These are phyloP conservation scores for Cryphonectria parasitica DNA, from an alignment of 2,329 filamentous ascomycete genomes.

Conservation along the genomic window DNA sequence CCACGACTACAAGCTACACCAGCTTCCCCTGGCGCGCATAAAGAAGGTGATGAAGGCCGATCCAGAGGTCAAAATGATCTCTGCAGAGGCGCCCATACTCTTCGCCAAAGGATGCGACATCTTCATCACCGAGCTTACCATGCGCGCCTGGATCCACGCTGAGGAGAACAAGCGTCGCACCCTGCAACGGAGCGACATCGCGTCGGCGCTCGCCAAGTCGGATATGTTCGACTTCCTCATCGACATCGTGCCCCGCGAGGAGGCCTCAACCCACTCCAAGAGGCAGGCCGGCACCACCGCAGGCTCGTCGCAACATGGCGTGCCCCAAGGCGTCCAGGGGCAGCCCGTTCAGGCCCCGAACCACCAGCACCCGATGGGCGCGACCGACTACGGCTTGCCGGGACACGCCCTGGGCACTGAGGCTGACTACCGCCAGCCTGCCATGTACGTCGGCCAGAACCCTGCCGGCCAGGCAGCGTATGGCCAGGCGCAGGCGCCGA, in stretches of 20 bases:
- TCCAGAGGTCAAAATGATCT: slow-evolving; percentile 99
- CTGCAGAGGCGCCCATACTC: slow-evolving; percentile 93
- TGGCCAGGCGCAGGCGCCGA: slow-evolving; percentile 75
- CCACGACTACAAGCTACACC: slow-evolving; percentile 98
- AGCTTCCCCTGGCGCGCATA: slow-evolving; percentile 94
- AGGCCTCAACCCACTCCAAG: slow-evolving; percentile 85
- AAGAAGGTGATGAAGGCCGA: slow-evolving; percentile 99
- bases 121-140: slow-evolving; percentile 97
- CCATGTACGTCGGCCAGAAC: slow-evolving; percentile 82
- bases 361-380: slow-evolving; percentile 62
- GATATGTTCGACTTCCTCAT: slow-evolving; percentile 99
- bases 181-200: slow-evolving; percentile 93
- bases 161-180: slow-evolving; percentile 98
- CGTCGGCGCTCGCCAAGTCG: slow-evolving; percentile 91
- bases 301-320: slow-evolving; percentile 44
- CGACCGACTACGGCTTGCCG: slow-evolving; percentile 64
- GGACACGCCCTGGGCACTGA: slow-evolving; percentile 68
- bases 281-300: slow-evolving; percentile 61
- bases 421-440: slow-evolving; percentile 78
- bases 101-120: slow-evolving; percentile 99
- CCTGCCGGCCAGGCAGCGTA: slow-evolving; percentile 74
- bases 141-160: slow-evolving; percentile 99
- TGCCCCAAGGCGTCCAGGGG: slow-evolving; percentile 56
- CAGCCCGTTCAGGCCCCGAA: slow-evolving; percentile 61
- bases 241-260: slow-evolving; percentile 95